phyloP scores from a whole-genome alignment of 345 rosid genomes.

The Euphorbia lathyris region DNA sequence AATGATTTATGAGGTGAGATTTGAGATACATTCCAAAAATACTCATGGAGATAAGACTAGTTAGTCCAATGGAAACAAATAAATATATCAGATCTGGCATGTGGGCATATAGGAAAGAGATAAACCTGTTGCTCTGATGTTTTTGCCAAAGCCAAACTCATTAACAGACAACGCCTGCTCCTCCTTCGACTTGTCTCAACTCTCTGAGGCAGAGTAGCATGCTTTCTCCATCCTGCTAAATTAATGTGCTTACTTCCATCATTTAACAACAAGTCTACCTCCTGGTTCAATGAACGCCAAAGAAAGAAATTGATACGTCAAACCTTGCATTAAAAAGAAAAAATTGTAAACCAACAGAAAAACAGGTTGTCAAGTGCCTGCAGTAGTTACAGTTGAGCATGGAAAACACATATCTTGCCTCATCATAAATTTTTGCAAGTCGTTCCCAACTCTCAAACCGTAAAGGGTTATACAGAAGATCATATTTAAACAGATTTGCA shows the following conservation, averaged over 20 bases:
- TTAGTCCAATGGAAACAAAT: background rate
- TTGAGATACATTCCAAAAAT: background rate
- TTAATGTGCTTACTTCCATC: conserved; percentile 99
- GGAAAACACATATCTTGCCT: conserved; percentile 49
- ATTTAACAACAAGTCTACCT: conserved; percentile 93
- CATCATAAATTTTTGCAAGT: conserved; percentile 88
- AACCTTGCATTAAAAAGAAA: conserved; percentile 15
- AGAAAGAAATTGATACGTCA: conserved; percentile 17
- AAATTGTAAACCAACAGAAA: conserved; percentile 13
- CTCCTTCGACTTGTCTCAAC: conserved; percentile 94
- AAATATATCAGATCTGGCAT: background rate
- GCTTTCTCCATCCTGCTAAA: conserved; percentile 89
- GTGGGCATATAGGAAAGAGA: conserved; percentile 9
- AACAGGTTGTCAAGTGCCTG: background rate
- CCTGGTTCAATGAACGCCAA: conserved; percentile 49
- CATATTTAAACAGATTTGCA: conserved; percentile 82
- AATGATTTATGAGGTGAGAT: background rate
- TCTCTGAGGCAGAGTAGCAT: conserved; percentile 67
- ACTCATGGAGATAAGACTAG: conserved; percentile 2
- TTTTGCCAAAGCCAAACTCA: conserved; percentile 93
- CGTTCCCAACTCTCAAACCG: conserved; percentile 96
- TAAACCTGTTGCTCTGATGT: conserved; percentile 78
- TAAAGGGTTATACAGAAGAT: conserved; percentile 77
- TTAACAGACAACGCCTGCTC: conserved; percentile 84
- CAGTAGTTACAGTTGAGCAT: conserved; percentile 15